Conservation (phyloP, 768 basidiomycete genomes). For the Boletus sp. region DNA sequence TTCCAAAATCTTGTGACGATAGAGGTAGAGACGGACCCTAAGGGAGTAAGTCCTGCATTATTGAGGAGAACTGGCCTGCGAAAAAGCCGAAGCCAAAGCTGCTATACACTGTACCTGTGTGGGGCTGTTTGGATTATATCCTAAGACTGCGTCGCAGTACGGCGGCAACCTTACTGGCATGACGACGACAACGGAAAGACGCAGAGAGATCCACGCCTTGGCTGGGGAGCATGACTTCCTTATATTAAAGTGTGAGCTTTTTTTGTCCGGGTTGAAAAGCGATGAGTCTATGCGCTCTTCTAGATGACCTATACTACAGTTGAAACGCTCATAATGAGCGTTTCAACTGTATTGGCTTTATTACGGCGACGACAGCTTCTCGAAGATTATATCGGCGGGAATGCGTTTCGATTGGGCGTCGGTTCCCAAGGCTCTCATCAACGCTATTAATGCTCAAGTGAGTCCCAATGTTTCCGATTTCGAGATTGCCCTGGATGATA, state of each 20-base stretch:
- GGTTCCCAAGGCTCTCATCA: constrained; percentile 60
- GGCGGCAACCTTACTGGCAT: constrained; percentile 81
- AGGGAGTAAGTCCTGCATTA: constrained; percentile 59
- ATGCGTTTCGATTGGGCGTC: constrained; percentile 75
- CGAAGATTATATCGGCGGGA: constrained; percentile 71
- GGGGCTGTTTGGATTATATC: constrained; percentile 11
- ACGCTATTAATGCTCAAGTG: constrained; percentile 65
- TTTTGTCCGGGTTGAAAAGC: background rate
- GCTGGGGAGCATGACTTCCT: constrained; percentile 68
- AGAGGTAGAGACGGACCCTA: constrained; percentile 74
- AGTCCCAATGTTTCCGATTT: constrained; percentile 21
- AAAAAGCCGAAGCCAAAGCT: constrained; percentile 66
- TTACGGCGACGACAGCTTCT: constrained; percentile 85
- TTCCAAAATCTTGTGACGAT: constrained; percentile 1
- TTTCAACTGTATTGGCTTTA: too few species aligned
- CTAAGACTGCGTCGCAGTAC: constrained; percentile 38
- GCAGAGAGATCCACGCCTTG: constrained; percentile 60
- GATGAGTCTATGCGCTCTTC: background rate
- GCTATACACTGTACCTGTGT: constrained; percentile 69
- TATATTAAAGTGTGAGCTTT: constrained; percentile 63
- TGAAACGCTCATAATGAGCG: too few species aligned
- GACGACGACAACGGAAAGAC: constrained; percentile 62
- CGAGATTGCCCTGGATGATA: background rate
- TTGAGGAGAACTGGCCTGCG: constrained; percentile 67
- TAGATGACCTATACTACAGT: constrained; percentile 70